phyloP scores from a whole-genome alignment of 768 basidiomycete species.

The Candolleomyces eurysporus region DNA sequence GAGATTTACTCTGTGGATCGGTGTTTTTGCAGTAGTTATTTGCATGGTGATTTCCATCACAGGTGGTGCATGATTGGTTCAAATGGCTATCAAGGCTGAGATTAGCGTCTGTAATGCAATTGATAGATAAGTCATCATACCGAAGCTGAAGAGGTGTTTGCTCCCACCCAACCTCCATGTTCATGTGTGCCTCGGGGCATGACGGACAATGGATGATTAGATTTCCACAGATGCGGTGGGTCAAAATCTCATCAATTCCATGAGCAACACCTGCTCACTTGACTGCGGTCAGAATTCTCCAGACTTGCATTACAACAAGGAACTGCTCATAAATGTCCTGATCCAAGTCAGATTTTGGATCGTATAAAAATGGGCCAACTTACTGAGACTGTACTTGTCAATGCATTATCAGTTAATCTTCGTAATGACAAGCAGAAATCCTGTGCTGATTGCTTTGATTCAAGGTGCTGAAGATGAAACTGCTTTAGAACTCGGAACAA shows the following conservation, averaged over 20 bases:
- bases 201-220: conserved; percentile 16
- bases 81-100: conserved; percentile 17
- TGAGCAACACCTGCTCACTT: conserved; percentile 20
- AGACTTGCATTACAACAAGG: conserved; percentile 17
- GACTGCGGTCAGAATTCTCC: conserved; percentile 12
- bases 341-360: conserved; percentile 14
- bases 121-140: neutral
- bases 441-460: neutral
- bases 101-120: no score
- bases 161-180: neutral
- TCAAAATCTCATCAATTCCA: conserved; percentile 16
- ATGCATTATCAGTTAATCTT: neutral
- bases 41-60: conserved; percentile 23
- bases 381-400: neutral
- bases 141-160: neutral
- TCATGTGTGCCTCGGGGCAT: conserved; percentile 12
- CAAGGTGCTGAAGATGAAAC: neutral
- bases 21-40: conserved; percentile 22
- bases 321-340: conserved; percentile 20
- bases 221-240: conserved; percentile 14
- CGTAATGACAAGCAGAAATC: neutral
- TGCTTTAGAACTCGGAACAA: neutral
- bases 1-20: conserved; percentile 17
- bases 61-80: conserved; percentile 17
- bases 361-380: conserved; percentile 17